phyloP scores from a whole-genome alignment of 148 eudicot species.

The Rhododendron molle region DNA sequence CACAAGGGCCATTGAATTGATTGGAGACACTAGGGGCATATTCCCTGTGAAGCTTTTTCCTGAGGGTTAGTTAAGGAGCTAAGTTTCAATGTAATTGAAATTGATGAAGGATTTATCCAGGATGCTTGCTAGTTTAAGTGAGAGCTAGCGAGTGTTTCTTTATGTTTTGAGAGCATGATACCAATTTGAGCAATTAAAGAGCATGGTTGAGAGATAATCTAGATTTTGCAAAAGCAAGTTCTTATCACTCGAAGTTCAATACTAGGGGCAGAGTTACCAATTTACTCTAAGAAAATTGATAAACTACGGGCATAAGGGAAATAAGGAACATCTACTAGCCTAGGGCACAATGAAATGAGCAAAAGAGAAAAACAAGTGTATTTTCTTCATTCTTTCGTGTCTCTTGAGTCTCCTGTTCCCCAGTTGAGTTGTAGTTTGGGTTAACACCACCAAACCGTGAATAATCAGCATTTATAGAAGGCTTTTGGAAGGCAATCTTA shows the following conservation, averaged over 20 bases:
- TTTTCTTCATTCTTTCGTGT: background rate
- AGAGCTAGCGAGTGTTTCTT: no score
- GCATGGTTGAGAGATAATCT: background rate
- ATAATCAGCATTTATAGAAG: no score
- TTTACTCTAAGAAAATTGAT: no score
- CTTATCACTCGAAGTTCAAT: background rate
- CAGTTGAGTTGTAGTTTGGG: no score
- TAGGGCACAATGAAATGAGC: background rate
- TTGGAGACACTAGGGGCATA: background rate
- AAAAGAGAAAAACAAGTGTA: background rate
- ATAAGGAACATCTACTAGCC: no score
- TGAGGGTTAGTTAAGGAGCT: background rate
- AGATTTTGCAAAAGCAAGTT: no score
- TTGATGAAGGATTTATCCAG: no score
- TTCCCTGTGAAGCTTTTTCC: background rate
- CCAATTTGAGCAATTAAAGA: background rate
- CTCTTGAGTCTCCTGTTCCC: background rate
- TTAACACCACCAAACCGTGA: no score
- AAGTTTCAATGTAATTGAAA: background rate
- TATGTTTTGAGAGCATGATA: background rate
- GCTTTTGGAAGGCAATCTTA: no score
- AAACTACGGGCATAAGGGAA: background rate
- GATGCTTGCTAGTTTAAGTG: no score
- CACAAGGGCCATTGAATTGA: background rate
- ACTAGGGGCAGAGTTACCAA: background rate